Base-by-base conservation (phyloP, 1,139 yeast genomes). In the Starmera stellimalicola region DNA sequence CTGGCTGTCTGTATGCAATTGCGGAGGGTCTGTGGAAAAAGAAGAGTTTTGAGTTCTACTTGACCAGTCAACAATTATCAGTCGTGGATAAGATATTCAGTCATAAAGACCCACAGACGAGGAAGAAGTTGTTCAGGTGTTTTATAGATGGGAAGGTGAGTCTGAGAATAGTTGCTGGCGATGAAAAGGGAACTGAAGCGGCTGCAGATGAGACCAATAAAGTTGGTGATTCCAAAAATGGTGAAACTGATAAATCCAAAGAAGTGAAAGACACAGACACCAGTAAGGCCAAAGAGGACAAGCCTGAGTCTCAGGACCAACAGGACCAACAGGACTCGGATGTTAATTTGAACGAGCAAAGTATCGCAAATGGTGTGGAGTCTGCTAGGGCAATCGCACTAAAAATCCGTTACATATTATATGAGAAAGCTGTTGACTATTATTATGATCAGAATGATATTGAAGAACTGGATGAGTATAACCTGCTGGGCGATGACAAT, bases 381-480 rank as follows among this genome's bases (percentile, higher is more conserved):
- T 68, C 77, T 32, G 60, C 75, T 12, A 70, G 70, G 36, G 61
- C 68, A 35, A 56, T 80, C 31, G 78, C 85, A 3, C 58, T 80
- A 34, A 80, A 77, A 42, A 57, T 80, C 25, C 62, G 91, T 44
- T 80, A 79, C 44, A 65, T 80, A 15, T 58, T 81, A 18, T 81
- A 84, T 75, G 88, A 80, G 45, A 76, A 73, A 48, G 91, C 87
- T 6, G 68, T 81, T 12, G 83, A 77, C 48, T 63, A 57, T 35
- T 65, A 61, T 43, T 73, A 63, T 19, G 52, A 49, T 33, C 41
- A 50, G 1, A 49, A 50, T 17, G 49, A 46, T 6, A 37, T 40
- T 7, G 43, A 46, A 5, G 12, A 22, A n/a, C 2, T 22, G 12
- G 52, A 48, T 12, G 45, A 42, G 5, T 54, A 48, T 12, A 54